A percentile compares a stretch with the other conserved stretches of the same genome.
Conservation (phyloP, 2,329 filamentous ascomycete species). For the Ascochyta viciae-villosae region DNA sequence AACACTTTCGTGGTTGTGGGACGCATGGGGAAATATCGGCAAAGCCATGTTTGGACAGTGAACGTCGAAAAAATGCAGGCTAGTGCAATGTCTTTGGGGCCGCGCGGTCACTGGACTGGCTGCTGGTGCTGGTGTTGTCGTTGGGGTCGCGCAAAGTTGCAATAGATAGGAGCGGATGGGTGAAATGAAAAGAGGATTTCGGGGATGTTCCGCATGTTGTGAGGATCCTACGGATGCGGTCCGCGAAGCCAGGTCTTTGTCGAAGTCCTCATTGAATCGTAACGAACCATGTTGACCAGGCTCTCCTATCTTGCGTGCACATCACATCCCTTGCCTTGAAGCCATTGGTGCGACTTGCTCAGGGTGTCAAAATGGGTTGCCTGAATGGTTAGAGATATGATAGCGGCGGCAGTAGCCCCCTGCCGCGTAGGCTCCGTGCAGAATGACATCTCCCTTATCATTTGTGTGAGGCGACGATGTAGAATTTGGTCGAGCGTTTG, state of each 20-base stretch:
- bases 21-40: background rate
- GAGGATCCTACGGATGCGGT: conserved; percentile 2
- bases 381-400: background rate
- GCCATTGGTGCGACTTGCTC: conserved; percentile 4
- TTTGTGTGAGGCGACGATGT: conserved; percentile 2
- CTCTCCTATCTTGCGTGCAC: conserved; percentile 6
- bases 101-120: conserved; percentile 5
- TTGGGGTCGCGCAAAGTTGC: background rate
- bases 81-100: background rate
- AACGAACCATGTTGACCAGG: background rate
- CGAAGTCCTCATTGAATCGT: background rate
- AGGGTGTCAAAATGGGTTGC: background rate
- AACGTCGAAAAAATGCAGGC: background rate
- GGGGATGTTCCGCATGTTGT: background rate
- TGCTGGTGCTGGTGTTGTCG: background rate
- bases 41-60: background rate
- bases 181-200: background rate
- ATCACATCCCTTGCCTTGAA: background rate
- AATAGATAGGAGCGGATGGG: background rate
- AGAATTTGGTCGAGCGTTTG: background rate
- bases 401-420: background rate
- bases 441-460: background rate
- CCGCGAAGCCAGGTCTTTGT: background rate
- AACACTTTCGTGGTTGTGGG: background rate
- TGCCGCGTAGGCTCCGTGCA: conserved; percentile 7